Conservation (phyloP, 2,329 filamentous ascomycete genomes). For the Ilyonectria mors-panacis region DNA sequence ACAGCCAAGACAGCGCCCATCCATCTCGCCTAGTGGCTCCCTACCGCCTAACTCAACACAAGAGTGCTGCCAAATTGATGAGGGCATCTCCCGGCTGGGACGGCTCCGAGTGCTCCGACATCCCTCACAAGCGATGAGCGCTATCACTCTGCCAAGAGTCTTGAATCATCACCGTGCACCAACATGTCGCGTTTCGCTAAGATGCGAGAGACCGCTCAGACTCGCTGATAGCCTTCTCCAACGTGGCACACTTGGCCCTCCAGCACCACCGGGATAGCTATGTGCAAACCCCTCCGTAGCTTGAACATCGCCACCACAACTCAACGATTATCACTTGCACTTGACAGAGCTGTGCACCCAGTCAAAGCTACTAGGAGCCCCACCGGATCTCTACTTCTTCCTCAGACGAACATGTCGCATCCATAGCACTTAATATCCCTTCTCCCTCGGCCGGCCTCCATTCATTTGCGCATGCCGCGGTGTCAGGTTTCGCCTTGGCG, state of each 20-base stretch:
- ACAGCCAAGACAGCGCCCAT: conserved; percentile 9
- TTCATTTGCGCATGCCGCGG: background rate
- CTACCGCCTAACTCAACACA: background rate
- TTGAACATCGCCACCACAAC: conserved; percentile 10
- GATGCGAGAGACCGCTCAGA: background rate
- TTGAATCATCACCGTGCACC: conserved; percentile 3
- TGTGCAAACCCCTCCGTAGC: background rate
- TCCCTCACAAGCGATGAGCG: conserved; percentile 4
- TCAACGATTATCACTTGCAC: background rate
- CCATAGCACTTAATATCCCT: background rate
- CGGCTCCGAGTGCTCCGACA: conserved; percentile 4
- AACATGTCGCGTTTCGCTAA: conserved; percentile 1
- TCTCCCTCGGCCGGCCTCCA: background rate
- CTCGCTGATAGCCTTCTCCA: background rate
- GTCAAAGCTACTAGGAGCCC: no score
- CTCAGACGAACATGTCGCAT: background rate
- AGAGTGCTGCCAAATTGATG: background rate
- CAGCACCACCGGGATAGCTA: background rate
- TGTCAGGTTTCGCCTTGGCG: conserved; percentile 2
- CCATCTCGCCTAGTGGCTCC: background rate
- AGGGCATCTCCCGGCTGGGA: conserved; percentile 20
- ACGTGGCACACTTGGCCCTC: conserved; percentile 13
- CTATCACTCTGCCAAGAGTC: conserved; percentile 15
- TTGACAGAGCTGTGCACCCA: no score
- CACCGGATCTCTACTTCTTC: no score